phyloP scores from a whole-genome alignment of 352 stramenopile genomes.

The Phytopythium chamaehyphon region DNA sequence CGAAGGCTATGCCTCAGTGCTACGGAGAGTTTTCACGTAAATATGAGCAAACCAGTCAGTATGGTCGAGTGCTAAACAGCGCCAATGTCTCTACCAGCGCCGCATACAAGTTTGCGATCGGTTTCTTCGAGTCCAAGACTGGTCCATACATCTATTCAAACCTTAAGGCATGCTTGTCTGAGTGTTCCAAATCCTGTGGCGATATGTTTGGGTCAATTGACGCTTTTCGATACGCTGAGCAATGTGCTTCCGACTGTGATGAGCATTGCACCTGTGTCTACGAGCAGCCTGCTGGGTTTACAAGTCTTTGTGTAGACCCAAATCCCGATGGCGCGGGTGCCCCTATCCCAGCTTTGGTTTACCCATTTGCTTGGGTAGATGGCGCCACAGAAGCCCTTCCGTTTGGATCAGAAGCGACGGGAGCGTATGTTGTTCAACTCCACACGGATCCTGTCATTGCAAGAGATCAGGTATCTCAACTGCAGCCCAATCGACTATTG shows the following conservation, averaged over 20 bases:
- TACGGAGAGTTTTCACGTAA: conserved; percentile 38
- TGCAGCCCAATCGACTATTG: conserved; percentile 43
- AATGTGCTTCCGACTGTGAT: conserved; percentile 39
- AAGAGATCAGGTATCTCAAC: conserved; percentile 14
- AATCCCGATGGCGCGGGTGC: conserved; percentile 41
- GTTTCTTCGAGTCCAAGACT: conserved; percentile 39
- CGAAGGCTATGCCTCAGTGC: conserved; percentile 56
- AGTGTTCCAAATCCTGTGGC: conserved; percentile 40
- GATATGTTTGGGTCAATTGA: conserved; percentile 51
- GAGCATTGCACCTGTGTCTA: conserved; percentile 72
- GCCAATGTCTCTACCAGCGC: conserved; percentile 34
- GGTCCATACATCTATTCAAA: conserved; percentile 43
- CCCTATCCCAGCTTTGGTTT: conserved; percentile 28
- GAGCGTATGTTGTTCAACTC: conserved; percentile 52
- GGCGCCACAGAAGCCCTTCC: conserved; percentile 14
- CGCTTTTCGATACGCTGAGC: conserved; percentile 36
- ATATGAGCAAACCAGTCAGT: conserved; percentile 38
- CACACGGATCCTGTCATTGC: conserved; percentile 29
- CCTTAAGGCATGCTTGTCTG: conserved; percentile 46
- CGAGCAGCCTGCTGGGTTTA: conserved; percentile 42
- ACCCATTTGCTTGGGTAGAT: conserved; percentile 55
- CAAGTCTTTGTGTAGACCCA: conserved; percentile 32
- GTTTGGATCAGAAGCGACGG: conserved; percentile 25
- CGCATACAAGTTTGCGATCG: conserved; percentile 36
- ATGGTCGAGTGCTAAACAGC: conserved; percentile 61